These are phyloP conservation scores for Microdochium paspali DNA, from an alignment of 2,329 filamentous ascomycete genomes.

Conservation along the genomic window DNA sequence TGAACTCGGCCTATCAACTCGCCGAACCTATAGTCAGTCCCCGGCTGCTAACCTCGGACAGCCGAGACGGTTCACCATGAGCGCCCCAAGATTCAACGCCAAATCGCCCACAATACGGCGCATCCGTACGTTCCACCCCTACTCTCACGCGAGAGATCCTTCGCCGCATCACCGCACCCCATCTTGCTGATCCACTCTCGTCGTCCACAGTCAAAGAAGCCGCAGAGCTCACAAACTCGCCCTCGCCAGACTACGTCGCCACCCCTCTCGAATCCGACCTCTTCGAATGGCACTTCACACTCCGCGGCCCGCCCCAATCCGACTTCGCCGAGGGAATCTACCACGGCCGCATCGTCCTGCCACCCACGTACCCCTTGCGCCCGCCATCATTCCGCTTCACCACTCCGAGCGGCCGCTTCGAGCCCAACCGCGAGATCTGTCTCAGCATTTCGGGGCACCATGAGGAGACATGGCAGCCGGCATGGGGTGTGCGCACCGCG, in stretches of 20 bases:
- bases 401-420: constrained; percentile 86
- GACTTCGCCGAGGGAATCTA: constrained; percentile 78
- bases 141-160: constrained; percentile 1
- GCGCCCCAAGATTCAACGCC: constrained; percentile 49
- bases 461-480: constrained; percentile 97
- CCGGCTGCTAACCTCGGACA: too few species aligned
- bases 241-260: constrained; percentile 79
- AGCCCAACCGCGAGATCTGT: constrained; percentile 94
- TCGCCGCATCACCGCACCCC: neutral
- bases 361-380: constrained; percentile 79
- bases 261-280: constrained; percentile 80
- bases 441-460: constrained; percentile 90
- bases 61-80: constrained; percentile 19
- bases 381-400: constrained; percentile 94
- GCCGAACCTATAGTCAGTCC: too few species aligned
- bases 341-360: constrained; percentile 89
- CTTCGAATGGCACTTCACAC: constrained; percentile 98
- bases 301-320: constrained; percentile 78
- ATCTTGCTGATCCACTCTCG: constrained; percentile 3
- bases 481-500: constrained; percentile 91
- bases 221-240: constrained; percentile 68
- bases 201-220: constrained; percentile 70
- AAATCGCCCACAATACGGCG: constrained; percentile 79
- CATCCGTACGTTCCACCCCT: constrained; percentile 51
- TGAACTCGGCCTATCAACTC: too few species aligned